Base-by-base conservation (phyloP, 441 rosid genomes). In the Capsella rubella region DNA sequence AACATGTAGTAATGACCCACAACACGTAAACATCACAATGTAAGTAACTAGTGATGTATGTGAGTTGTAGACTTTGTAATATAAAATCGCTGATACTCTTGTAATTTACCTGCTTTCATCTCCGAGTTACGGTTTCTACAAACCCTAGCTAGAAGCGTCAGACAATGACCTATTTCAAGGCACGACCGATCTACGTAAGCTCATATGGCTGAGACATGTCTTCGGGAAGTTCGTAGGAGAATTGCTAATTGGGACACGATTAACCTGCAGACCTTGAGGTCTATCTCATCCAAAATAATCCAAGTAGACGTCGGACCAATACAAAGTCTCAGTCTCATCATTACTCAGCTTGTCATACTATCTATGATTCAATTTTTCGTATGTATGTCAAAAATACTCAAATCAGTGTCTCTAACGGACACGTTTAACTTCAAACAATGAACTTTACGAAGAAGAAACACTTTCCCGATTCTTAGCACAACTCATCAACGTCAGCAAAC, bases 401-500 rank as follows among this genome's bases (percentile, higher is more conserved):
- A 51, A 39, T 61, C 0, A 50, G 37, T 42, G 55, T 58, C 50
- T n/a, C 32, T 28, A n/a, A 28, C 66, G 57, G 25, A 4, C 64
- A 73, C 28, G 27, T 47, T 0, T 9, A 31, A 67, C 47, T 42
- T 51, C 15, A 75, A 60, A 67, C 34, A 67, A 67, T 60, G 40
- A 28, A 67, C 25, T 42, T 67, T 14, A 59, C 15, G 25, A 53
- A 31, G 57, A 64, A 66, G 57, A 55, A 69, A 76, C n/a, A 13
- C 57, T 54, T 45, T 54, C 51, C 51, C 35, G 69, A 62, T 34
- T 62, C 57, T 62, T 59, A 28, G 29, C 70, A 62, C 60, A 62
- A 63, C 79, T 76, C 75, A 76, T 12, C 66, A 75, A 69, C 21
- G 32, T 56, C 63, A 69, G 58, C 37, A 55, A 69, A 39, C 39